A percentile compares a stretch with the other conserved stretches of the same genome.
phyloP scores from a whole-genome alignment of 306 rosid species.

The Canavalia gladiata region DNA sequence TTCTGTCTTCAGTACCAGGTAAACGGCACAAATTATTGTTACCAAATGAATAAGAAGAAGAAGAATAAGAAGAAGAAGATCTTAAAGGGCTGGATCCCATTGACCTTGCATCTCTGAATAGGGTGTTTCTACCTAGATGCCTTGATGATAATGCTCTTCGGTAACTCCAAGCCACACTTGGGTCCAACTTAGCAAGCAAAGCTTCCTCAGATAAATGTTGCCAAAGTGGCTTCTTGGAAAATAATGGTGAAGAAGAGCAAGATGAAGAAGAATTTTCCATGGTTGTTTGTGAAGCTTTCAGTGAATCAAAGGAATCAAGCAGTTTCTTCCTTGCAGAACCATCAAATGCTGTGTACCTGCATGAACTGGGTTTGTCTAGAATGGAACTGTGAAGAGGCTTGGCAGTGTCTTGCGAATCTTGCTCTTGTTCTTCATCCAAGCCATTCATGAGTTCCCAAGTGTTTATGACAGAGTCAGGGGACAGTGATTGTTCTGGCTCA shows the following conservation, averaged over 20 bases:
- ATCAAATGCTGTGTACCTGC: conserved; percentile 63
- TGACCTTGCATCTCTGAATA: conserved; percentile 54
- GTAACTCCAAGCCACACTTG: conserved; percentile 77
- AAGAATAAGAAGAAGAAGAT: conserved; percentile 24
- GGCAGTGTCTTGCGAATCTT: conserved; percentile 28
- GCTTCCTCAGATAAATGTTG: conserved; percentile 87
- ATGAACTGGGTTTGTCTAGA: conserved; percentile 52
- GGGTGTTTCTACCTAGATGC: conserved; percentile 50
- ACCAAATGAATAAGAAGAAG: conserved; percentile 8
- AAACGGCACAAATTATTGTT: conserved; percentile 42
- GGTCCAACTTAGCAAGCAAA: conserved; percentile 76
- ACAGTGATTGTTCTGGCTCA: conserved; percentile 54
- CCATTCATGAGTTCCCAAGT: conserved; percentile 95
- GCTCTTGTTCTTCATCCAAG: conserved; percentile 52
- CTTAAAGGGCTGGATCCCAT: conserved; percentile 66
- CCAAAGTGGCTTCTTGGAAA: conserved; percentile 76
- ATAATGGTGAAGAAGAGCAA: not conserved
- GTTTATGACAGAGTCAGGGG: conserved; percentile 93
- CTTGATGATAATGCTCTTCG: conserved; percentile 78
- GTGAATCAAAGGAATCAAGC: conserved; percentile 54
- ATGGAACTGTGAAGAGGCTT: conserved; percentile 43
- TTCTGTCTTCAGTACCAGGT: conserved; percentile 64
- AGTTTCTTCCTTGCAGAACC: conserved; percentile 59
- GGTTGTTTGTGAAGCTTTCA: conserved; percentile 47
- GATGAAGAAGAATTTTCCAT: conserved; percentile 30